phyloP scores from a whole-genome alignment of 2,329 filamentous ascomycete genomes.

The Talaromyces albobiverticillius region DNA sequence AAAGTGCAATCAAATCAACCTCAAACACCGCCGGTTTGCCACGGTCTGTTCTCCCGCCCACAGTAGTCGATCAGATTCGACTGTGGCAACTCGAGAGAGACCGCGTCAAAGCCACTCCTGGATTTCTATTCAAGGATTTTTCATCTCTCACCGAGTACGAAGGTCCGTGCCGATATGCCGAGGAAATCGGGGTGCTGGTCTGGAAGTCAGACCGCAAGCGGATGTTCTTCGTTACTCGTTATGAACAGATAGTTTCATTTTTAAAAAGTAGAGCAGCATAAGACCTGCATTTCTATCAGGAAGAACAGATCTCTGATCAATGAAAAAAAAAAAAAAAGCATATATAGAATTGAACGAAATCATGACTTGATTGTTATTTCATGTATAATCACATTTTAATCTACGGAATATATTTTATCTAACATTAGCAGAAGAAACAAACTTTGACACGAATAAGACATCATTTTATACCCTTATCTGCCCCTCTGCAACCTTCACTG shows the following conservation, averaged over 20 bases:
- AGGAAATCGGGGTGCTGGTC: constrained; percentile 83
- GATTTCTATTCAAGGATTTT: constrained; percentile 90
- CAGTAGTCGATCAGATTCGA: constrained; percentile 94
- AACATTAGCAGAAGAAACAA: neutral
- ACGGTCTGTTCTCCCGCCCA: constrained; percentile 77
- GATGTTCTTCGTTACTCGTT: constrained; percentile 87
- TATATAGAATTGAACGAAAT: neutral
- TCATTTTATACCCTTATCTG: constrained; percentile 24
- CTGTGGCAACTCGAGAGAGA: constrained; percentile 98
- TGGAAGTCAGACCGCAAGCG: constrained; percentile 79
- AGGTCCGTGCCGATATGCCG: constrained; percentile 61
- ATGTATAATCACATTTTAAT: neutral
- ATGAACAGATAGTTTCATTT: constrained; percentile 84
- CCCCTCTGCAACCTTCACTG: constrained; percentile 35
- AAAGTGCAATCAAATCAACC: constrained; percentile 37
- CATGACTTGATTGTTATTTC: neutral
- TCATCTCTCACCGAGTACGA: constrained; percentile 64
- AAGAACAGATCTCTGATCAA: neutral
- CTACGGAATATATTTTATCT: neutral
- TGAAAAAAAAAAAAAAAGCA: too few relatives aligned
- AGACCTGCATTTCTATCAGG: neutral
- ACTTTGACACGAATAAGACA: too few relatives aligned
- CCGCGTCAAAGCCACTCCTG: constrained; percentile 77
- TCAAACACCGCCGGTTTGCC: constrained; percentile 39
- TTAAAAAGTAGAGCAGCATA: constrained; percentile 56